These are phyloP conservation scores for Rhodosporidiobolus odoratus DNA, from an alignment of 768 basidiomycete genomes.

Conservation along the genomic window DNA sequence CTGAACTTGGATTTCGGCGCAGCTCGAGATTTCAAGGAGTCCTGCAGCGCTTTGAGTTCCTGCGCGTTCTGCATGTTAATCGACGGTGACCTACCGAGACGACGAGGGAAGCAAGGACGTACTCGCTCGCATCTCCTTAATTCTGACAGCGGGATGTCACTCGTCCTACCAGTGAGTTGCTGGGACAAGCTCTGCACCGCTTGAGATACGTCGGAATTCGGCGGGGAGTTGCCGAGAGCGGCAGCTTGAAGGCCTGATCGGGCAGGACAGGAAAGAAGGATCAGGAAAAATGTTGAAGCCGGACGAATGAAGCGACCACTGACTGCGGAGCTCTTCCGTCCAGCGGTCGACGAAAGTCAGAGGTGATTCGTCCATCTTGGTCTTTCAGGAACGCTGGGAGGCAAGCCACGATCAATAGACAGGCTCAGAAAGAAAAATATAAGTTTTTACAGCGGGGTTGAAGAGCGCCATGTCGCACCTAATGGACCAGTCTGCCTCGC, in stretches of 20 bases:
- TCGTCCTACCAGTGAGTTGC: conserved; percentile 15
- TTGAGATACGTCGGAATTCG: not conserved
- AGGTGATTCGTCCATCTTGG: conserved; percentile 15
- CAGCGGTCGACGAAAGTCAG: conserved; percentile 18
- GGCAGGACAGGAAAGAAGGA: no score
- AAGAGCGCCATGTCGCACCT: no score
- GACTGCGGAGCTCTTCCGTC: conserved; percentile 3
- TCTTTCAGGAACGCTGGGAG: not conserved
- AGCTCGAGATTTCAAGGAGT: not conserved
- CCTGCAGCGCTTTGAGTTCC: conserved; percentile 18
- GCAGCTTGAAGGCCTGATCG: not conserved
- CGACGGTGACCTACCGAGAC: rapidly evolving
- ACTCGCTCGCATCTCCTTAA: conserved; percentile 21
- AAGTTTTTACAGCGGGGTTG: no score
- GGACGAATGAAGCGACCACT: not conserved
- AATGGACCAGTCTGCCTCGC: no score
- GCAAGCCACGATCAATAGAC: not conserved
- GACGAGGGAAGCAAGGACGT: not conserved
- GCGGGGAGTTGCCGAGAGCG: not conserved
- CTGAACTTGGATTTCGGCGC: conserved; percentile 29
- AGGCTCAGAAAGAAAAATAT: not conserved
- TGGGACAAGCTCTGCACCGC: not conserved
- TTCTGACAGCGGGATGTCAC: conserved; percentile 16
- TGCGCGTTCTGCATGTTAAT: not conserved
- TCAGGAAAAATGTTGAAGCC: rapidly evolving